These are phyloP conservation scores for Setaria italica DNA, from an alignment of 202 grass and related monocot species.

Conservation along the genomic window DNA sequence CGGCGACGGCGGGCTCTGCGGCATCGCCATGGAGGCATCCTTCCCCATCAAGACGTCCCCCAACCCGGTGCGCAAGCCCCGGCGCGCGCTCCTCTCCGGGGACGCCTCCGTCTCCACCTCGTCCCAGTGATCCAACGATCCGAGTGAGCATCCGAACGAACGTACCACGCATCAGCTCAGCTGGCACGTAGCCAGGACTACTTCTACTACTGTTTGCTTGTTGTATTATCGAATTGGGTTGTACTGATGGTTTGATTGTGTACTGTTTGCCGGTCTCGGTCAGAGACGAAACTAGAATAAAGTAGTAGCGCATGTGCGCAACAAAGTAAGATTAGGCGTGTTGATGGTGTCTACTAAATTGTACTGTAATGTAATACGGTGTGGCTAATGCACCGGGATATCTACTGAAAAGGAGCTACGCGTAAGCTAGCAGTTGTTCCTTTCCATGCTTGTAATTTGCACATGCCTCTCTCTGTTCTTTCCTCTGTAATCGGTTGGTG, in stretches of 20 bases:
- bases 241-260: background rate
- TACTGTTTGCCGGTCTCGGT: background rate
- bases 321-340: background rate
- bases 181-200: conserved; percentile 3
- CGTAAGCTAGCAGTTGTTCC: conserved; percentile 21
- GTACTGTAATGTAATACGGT: conserved; percentile 8
- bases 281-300: conserved; percentile 21
- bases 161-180: background rate
- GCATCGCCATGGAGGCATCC: conserved; percentile 83
- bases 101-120: background rate
- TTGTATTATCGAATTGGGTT: conserved; percentile 19
- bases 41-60: conserved; percentile 71
- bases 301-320: background rate
- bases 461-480: background rate
- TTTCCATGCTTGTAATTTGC: background rate
- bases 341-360: background rate
- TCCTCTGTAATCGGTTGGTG: background rate
- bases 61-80: conserved; percentile 45
- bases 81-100: conserved; percentile 41
- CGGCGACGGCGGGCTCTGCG: conserved; percentile 59
- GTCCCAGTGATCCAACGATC: conserved; percentile 12
- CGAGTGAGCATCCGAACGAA: background rate
- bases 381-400: conserved; percentile 23
- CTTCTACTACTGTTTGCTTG: background rate
- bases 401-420: background rate